Conservation (phyloP, 2,329 filamentous ascomycete genomes). For the Neonectria ditissima region DNA sequence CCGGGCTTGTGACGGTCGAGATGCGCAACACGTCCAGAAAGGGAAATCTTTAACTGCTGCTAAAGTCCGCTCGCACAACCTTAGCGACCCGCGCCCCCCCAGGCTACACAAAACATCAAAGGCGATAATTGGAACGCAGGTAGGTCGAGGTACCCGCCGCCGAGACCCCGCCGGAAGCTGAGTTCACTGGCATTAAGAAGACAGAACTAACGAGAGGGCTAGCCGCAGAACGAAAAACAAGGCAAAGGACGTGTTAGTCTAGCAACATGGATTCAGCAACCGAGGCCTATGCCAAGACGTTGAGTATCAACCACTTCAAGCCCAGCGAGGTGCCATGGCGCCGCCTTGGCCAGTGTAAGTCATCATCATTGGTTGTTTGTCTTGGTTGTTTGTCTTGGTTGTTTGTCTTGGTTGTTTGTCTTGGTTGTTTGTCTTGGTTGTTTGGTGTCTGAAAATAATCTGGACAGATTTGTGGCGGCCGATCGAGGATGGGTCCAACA, state of each 20-base stretch:
- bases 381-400: not conserved
- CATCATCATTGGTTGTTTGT: not conserved
- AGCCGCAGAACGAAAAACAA: not conserved
- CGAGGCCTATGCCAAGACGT: constrained; percentile 32
- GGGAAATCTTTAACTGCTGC: constrained; percentile 28
- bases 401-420: not conserved
- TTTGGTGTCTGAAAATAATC: not conserved
- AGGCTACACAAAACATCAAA: constrained; percentile 7
- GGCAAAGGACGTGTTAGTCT: not conserved
- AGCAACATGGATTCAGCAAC: constrained; percentile 31
- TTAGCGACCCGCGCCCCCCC: not conserved
- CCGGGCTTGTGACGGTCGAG: not conserved
- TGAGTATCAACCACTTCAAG: constrained; percentile 39
- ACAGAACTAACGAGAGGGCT: not conserved
- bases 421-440: not conserved
- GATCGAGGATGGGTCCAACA: constrained; percentile 38
- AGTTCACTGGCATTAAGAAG: not conserved
- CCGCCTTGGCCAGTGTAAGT: constrained; percentile 38
- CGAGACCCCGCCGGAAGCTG: not conserved
- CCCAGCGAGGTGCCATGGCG: constrained; percentile 38
- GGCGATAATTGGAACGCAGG: not conserved
- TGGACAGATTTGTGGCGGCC: constrained; percentile 35
- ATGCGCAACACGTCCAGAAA: constrained; percentile 13
- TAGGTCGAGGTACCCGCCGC: not conserved
- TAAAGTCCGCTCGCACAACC: constrained; percentile 17